These are phyloP conservation scores for Aaosphaeria arxii DNA, from an alignment of 2,329 filamentous ascomycete genomes.

Conservation along the genomic window DNA sequence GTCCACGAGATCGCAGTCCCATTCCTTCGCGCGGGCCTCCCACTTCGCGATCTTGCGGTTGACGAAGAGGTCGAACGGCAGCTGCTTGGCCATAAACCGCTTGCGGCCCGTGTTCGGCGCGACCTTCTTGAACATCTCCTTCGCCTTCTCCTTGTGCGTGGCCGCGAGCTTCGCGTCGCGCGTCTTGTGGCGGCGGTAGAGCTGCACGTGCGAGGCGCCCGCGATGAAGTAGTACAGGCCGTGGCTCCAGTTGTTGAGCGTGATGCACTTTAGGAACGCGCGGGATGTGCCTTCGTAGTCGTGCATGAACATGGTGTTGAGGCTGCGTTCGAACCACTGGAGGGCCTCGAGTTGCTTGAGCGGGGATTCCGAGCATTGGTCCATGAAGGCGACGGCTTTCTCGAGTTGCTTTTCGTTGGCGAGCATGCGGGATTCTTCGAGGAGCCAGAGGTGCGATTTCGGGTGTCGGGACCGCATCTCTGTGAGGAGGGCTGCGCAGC, in stretches of 20 bases:
- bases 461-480: slow-evolving; percentile 78
- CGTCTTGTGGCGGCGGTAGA: slow-evolving; percentile 65
- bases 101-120: slow-evolving; percentile 78
- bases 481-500: slow-evolving; percentile 64
- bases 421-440: slow-evolving; percentile 81
- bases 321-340: slow-evolving; percentile 77
- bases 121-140: slow-evolving; percentile 68
- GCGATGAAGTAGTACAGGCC: slow-evolving; percentile 87
- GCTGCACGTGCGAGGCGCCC: slow-evolving; percentile 72
- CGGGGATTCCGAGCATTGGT: slow-evolving; percentile 58
- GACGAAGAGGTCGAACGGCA: slow-evolving; percentile 87
- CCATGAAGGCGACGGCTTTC: slow-evolving; percentile 65
- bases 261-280: slow-evolving; percentile 60
- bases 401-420: slow-evolving; percentile 65
- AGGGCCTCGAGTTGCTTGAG: slow-evolving; percentile 88
- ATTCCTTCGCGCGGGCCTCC: slow-evolving; percentile 70
- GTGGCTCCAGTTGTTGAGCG: slow-evolving; percentile 80
- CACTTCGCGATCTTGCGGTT: slow-evolving; percentile 83
- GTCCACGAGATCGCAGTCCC: slow-evolving; percentile 66
- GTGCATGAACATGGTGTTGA: slow-evolving; percentile 77
- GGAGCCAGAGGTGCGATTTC: slow-evolving; percentile 76
- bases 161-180: slow-evolving; percentile 47
- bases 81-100: slow-evolving; percentile 80
- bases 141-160: slow-evolving; percentile 50
- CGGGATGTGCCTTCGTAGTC: slow-evolving; percentile 71